phyloP scores from a whole-genome alignment of 768 basidiomycete genomes.

The Suillus tomentosus region DNA sequence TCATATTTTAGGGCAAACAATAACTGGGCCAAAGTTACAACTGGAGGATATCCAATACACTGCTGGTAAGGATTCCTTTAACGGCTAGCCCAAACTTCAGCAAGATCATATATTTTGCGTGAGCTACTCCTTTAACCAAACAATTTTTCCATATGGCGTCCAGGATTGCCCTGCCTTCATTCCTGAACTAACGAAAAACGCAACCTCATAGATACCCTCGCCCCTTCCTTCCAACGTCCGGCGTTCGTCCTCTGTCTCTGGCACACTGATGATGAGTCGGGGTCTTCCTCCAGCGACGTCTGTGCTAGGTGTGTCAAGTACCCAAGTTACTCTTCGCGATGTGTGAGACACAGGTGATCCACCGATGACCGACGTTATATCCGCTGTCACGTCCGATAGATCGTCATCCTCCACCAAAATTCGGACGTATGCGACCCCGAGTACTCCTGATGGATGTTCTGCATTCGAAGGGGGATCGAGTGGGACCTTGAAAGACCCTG shows the following conservation, averaged over 20 bases:
- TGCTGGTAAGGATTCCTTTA: background rate
- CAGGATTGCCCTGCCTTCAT: constrained; percentile 32
- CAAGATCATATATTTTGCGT: background rate
- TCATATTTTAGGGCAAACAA: background rate
- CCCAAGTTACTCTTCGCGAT: constrained; percentile 40
- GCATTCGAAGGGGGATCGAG: constrained; percentile 46
- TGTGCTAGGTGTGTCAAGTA: constrained; percentile 38
- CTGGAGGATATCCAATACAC: background rate
- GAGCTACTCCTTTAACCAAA: constrained; percentile 34
- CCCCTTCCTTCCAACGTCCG: constrained; percentile 32
- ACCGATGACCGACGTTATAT: constrained; percentile 54
- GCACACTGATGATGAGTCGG: constrained; percentile 39
- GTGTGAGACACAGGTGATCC: constrained; percentile 33
- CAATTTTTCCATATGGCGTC: constrained; percentile 55
- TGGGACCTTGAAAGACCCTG: constrained; percentile 45
- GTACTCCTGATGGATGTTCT: constrained; percentile 51
- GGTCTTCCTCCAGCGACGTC: constrained; percentile 19
- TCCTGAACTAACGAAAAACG: constrained; percentile 41
- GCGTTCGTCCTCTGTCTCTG: constrained; percentile 39
- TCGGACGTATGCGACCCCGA: constrained; percentile 51
- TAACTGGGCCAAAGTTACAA: background rate
- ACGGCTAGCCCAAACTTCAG: background rate
- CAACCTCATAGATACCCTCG: constrained; percentile 55
- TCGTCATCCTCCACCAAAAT: constrained; percentile 37
- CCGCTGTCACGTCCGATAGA: constrained; percentile 35